phyloP scores from a whole-genome alignment of 106 monocot species.

The Phalaenopsis aphrodite region DNA sequence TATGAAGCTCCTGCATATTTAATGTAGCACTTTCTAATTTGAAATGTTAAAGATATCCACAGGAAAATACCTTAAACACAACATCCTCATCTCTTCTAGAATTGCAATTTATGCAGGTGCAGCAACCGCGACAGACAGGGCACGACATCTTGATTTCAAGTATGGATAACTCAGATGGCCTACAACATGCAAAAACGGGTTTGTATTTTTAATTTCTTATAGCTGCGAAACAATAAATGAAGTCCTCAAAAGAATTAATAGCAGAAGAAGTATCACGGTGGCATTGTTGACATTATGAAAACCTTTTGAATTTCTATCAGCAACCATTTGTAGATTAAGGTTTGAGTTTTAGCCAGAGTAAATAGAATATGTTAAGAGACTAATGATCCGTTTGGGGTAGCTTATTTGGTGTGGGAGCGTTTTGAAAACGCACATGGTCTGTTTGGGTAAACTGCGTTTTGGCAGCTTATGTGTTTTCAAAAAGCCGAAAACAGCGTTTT shows the following conservation, averaged over 20 bases:
- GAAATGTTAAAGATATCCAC: constrained; percentile 3
- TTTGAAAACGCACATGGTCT: no score
- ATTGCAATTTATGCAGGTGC: constrained; percentile 7
- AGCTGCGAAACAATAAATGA: background rate
- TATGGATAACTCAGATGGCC: constrained; percentile 1
- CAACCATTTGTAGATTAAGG: no score
- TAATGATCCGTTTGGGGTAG: no score
- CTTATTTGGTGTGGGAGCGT: no score
- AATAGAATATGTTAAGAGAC: background rate
- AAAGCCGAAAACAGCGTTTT: no score
- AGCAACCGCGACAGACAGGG: constrained; percentile 5
- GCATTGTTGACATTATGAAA: background rate
- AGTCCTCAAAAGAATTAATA: background rate
- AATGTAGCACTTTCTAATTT: constrained; percentile 1
- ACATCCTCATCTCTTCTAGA: background rate
- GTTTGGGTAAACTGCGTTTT: no score
- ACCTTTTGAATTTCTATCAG: background rate
- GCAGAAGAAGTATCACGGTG: background rate
- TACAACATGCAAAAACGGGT: background rate
- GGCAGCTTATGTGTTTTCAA: no score
- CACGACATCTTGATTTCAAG: background rate
- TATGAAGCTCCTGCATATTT: background rate
- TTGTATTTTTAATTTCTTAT: background rate
- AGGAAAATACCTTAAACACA: background rate
- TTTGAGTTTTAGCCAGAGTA: background rate